Evolutionary conservation across 2,329 filamentous ascomycete genomes (phyloP), one percentile per base, ranked within the genome.

Genomic region (Ophiosphaerella herpotricha): DNA sequence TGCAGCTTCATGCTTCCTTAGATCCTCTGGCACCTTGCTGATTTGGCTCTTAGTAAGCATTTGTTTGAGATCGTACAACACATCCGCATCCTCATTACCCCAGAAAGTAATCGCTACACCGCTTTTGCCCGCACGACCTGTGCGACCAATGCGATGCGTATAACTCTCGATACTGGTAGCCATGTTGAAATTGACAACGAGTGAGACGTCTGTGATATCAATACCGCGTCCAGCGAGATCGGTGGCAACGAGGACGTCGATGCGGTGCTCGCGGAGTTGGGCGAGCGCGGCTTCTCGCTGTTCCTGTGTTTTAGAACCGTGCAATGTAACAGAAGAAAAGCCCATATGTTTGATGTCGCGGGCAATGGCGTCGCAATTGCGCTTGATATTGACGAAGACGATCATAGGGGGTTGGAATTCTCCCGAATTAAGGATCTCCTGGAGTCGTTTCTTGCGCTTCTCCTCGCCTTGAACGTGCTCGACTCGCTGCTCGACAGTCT

Each of bases 111-210:
- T 94, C 2, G 94, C 90, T 43, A 96, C 87, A 87, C 94, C 94
- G 62, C 85, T 92, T 84, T 97, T 97, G 55, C 94, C 94, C 2
- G 94, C 94, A 86, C 94, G 89, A 81, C 94, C 94, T 1, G 94
- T 99, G 78, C 94, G 88, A 74, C 94, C 94, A 67, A 99, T 89
- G 78, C 94, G 87, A 80, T 99, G 94, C 2, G 93, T 97, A 73
- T 99, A 99, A 68, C 85, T 88, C 77, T 99, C 94, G 61, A 99
- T 97, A 61, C 81, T 91, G 11, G 78, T 86, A 0, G 94, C 89
- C 94, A 99, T 97, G 80, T 97, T 99, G 84, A 97, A 99, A 79
- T 99, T 99, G 72, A 99, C 83, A 49, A 99, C 94, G 52, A 99
- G 82, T 55, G 85, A 90, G 35, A 99, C 94, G 68, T 97, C 94